Evolutionary conservation across 768 basidiomycete genomes (phyloP).

Genomic region (Steccherinum ochraceum): DNA sequence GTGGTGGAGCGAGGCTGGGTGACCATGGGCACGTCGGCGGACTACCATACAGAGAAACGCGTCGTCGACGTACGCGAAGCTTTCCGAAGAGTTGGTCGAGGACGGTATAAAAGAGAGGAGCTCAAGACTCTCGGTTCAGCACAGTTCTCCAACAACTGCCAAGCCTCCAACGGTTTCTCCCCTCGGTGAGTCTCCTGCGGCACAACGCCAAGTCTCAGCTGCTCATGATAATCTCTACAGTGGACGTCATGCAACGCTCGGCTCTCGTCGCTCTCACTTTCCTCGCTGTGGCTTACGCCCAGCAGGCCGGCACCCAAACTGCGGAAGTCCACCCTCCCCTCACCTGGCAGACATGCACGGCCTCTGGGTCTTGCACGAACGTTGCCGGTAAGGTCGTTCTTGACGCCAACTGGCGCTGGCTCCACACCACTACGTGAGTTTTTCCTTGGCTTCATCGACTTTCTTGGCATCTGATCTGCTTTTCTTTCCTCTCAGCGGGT

Average conservation of each 20-base stretch:
- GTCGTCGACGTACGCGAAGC: not conserved
- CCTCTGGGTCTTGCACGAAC: slow-evolving; percentile 34
- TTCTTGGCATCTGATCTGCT: too few species aligned
- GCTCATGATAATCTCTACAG: not conserved
- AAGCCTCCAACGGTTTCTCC: not conserved
- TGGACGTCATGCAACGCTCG: not conserved
- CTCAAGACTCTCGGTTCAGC: not conserved
- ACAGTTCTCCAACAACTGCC: not conserved
- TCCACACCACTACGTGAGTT: slow-evolving; percentile 16
- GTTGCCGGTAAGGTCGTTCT: slow-evolving; percentile 33
- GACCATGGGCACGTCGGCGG: not conserved
- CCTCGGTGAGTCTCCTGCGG: not conserved
- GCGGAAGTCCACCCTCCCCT: slow-evolving; percentile 46
- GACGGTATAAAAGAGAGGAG: not conserved
- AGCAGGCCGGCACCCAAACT: slow-evolving; percentile 43
- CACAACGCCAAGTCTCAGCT: not conserved
- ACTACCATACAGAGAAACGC: not conserved
- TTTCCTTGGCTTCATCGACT: too few species aligned
- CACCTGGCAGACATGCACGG: slow-evolving; percentile 40
- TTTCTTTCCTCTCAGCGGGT: slow-evolving; percentile 13
- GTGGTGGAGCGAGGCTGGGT: not conserved
- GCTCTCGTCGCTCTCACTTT: slow-evolving; percentile 22
- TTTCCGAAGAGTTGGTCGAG: not conserved
- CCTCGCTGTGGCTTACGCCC: slow-evolving; percentile 37
- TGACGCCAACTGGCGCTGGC: slow-evolving; percentile 52